phyloP scores from a whole-genome alignment of 202 grass and related monocot genomes.

The Zoysia matrella region DNA sequence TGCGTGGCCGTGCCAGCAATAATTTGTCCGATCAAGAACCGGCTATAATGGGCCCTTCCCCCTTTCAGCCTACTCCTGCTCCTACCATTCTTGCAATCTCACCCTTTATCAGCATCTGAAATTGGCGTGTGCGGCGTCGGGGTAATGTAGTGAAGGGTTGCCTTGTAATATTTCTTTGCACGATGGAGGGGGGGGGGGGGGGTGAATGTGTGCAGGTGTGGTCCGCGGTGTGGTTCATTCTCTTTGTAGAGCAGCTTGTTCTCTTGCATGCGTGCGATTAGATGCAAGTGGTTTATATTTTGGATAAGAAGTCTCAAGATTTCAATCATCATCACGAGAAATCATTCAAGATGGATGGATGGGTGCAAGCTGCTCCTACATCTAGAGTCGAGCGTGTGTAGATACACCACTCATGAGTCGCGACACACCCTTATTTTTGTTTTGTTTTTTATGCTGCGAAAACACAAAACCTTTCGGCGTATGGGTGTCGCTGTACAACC shows the following conservation, averaged over 20 bases:
- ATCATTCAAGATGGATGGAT: background rate
- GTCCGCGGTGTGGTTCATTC: constrained; percentile 45
- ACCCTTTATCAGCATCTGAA: no score
- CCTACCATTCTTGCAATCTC: no score
- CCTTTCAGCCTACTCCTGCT: constrained; percentile 16
- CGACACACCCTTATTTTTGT: no score
- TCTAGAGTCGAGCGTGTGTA: no score
- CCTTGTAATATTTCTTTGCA: no score
- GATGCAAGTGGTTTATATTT: background rate
- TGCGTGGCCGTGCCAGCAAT: constrained; percentile 37
- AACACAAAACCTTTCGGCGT: background rate
- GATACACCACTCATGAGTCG: no score
- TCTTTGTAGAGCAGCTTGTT: constrained; percentile 32
- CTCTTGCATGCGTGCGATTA: no score
- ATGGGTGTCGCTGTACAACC: background rate
- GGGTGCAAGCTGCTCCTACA: background rate
- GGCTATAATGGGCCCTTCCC: background rate
- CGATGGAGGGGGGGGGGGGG: no score
- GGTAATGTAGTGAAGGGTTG: no score
- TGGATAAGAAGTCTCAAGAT: background rate
- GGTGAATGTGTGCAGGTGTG: constrained; percentile 17
- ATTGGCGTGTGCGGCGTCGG: no score
- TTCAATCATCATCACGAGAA: background rate
- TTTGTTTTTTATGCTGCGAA: no score
- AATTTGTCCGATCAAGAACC: constrained; percentile 15